Percentiles rank a stretch among this genome's conserved stretches.
These are phyloP conservation scores for Septoria petroselini DNA, from an alignment of 2,329 filamentous ascomycete genomes.

Conservation along the genomic window DNA sequence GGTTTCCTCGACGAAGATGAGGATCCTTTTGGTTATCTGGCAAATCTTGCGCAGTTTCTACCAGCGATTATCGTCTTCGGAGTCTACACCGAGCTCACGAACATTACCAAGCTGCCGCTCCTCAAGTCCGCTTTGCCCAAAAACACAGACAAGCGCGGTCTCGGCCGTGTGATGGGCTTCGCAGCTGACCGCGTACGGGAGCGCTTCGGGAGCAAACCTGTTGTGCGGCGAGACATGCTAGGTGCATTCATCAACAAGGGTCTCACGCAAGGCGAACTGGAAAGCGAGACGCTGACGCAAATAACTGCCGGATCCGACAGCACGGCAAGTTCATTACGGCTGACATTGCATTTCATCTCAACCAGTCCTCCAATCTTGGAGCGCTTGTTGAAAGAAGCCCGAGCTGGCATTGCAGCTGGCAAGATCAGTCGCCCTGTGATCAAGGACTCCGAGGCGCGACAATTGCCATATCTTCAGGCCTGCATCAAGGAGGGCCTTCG, in stretches of 20 bases:
- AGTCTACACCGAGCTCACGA: constrained; percentile 44
- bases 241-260: constrained; percentile 51
- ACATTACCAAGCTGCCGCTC: constrained; percentile 42
- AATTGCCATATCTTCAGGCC: constrained; percentile 47
- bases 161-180: constrained; percentile 43
- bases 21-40: constrained; percentile 51
- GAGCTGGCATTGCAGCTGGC: constrained; percentile 40
- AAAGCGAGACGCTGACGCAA: constrained; percentile 46
- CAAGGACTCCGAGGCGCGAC: constrained; percentile 46
- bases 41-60: constrained; percentile 44
- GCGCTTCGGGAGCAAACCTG: constrained; percentile 46
- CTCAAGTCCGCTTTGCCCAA: constrained; percentile 46
- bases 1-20: constrained; percentile 50
- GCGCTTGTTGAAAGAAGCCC: constrained; percentile 49
- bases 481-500: constrained; percentile 50
- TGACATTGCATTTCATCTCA: constrained; percentile 53
- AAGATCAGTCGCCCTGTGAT: constrained; percentile 47
- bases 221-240: constrained; percentile 53
- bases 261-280: constrained; percentile 43
- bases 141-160: constrained; percentile 47
- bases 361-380: constrained; percentile 49
- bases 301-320: constrained; percentile 58
- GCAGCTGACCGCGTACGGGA: constrained; percentile 49
- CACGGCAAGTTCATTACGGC: constrained; percentile 55
- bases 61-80: constrained; percentile 48